A percentile compares a stretch with the other conserved stretches of the same genome.
phyloP scores from a whole-genome alignment of 176 grass and related monocot genomes.

The Lolium rigidum region DNA sequence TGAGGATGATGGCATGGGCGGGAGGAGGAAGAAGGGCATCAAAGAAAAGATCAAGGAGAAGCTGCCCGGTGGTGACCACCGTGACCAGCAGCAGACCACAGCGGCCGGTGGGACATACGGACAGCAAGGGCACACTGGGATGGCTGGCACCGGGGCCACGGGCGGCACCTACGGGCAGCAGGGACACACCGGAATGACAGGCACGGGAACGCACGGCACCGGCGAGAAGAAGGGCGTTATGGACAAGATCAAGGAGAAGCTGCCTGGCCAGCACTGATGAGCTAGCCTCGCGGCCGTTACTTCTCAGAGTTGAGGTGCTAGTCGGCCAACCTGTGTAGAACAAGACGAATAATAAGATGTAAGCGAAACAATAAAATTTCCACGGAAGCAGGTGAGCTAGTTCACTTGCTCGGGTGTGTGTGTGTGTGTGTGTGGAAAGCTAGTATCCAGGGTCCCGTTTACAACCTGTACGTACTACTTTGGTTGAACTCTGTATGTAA shows the following conservation, averaged over 20 bases:
- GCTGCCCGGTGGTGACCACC: slow-evolving; percentile 44
- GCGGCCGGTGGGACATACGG: background rate
- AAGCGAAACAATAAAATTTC: background rate
- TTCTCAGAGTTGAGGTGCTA: background rate
- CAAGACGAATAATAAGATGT: background rate
- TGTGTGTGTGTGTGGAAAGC: background rate
- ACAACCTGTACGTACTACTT: too few species aligned
- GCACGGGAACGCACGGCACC: slow-evolving; percentile 19
- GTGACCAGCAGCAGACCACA: slow-evolving; percentile 23
- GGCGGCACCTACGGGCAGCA: slow-evolving; percentile 25
- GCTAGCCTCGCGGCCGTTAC: background rate
- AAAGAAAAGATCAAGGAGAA: slow-evolving; percentile 83
- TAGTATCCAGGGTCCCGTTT: too few species aligned
- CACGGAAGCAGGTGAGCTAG: background rate
- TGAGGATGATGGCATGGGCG: slow-evolving; percentile 63
- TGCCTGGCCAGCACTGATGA: slow-evolving; percentile 58
- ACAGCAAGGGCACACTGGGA: background rate
- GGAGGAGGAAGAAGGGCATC: slow-evolving; percentile 68
- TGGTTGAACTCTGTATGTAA: too few species aligned
- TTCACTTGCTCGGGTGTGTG: too few species aligned
- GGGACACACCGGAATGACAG: background rate
- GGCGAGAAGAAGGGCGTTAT: slow-evolving; percentile 74
- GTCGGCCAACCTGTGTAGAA: background rate
- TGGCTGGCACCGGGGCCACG: background rate
- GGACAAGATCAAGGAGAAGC: slow-evolving; percentile 83